Conservation (phyloP, 2,329 filamentous ascomycete genomes). For the Phialophora macrospora region DNA sequence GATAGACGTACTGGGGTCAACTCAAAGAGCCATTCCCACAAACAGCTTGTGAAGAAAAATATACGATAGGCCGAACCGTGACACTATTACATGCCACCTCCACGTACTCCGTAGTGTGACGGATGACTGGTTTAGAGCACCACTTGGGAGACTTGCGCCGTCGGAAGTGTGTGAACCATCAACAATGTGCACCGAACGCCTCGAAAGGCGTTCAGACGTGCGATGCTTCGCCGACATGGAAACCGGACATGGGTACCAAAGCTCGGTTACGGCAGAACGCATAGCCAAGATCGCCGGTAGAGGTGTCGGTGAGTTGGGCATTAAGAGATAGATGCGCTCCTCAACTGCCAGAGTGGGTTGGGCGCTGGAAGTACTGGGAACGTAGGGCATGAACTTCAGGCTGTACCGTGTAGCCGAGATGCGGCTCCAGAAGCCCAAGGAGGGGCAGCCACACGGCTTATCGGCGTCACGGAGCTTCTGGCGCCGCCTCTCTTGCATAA, state of each 20-base stretch:
- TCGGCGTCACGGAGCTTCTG: slow-evolving; percentile 28
- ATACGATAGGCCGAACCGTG: too few relatives aligned
- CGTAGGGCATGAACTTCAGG: background rate
- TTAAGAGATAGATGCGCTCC: background rate
- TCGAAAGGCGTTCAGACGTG: background rate
- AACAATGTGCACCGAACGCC: too few relatives aligned
- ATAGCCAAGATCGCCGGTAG: background rate
- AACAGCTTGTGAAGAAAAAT: too few relatives aligned
- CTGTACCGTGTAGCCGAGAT: slow-evolving; percentile 3
- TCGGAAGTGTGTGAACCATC: too few relatives aligned
- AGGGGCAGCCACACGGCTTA: background rate
- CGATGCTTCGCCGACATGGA: background rate
- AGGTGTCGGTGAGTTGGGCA: background rate
- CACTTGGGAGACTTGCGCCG: too few relatives aligned
- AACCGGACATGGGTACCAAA: background rate
- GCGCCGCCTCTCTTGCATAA: slow-evolving; percentile 11
- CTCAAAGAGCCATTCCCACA: too few relatives aligned
- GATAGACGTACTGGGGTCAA: too few relatives aligned
- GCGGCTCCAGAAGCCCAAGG: slow-evolving; percentile 7
- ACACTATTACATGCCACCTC: too few relatives aligned
- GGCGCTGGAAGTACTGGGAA: too few relatives aligned
- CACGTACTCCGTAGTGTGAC: too few relatives aligned
- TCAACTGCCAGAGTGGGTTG: too few relatives aligned
- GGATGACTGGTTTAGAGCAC: too few relatives aligned
- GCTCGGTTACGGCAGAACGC: background rate